Evolutionary conservation across 2,329 filamentous ascomycete species (phyloP), one percentile per base, ranked within the genome.

Genomic region (Exophiala sideris): DNA sequence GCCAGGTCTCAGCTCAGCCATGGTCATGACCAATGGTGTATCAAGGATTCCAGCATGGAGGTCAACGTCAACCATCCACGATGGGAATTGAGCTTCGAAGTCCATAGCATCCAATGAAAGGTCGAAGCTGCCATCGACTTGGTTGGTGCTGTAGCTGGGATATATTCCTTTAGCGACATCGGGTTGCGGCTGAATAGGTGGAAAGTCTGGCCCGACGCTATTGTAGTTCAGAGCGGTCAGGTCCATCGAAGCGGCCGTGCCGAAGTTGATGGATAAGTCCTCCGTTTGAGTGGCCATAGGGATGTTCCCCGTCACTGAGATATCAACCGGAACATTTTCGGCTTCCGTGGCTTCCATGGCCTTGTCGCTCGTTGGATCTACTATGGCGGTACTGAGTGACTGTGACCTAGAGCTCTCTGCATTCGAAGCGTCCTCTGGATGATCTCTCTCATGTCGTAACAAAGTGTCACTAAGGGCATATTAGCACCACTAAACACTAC

Each of bases 401-500:
- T 21, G 16, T 33, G 24, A 12, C 3, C 32, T 36, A 21, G 1
- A 24, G 12, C 12, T 53, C 16, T 48, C 38, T 10, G n/a, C 24
- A 20, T 32, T 32, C 11, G 56, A 36, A 7, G 12, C n/a, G 18
- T 54, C 42, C 11, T 54, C 51, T 10, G 16, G 35, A 35, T 60
- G 59, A 33, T 60, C 57, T 33, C 58, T 61, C 44, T 55, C 50
- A 49, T 62, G 59, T 29, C 59, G 54, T 3, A 62, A 50, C 12
- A 62, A 41, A 11, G 59, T 58, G 41, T 62, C 59, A 45, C 59
- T 62, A 38, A 47, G 11, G 8, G 7, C 40, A 39, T 16, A 39
- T 38, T 20, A 38, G 33, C 20, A 39, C 14, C 11, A 32, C 9
- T 14, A 7, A 5, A 35, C 20, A 32, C 10, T 38, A 11, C 6